These are phyloP conservation scores for Pythium folliculosum DNA, from an alignment of 352 stramenopile genomes.

Conservation along the genomic window DNA sequence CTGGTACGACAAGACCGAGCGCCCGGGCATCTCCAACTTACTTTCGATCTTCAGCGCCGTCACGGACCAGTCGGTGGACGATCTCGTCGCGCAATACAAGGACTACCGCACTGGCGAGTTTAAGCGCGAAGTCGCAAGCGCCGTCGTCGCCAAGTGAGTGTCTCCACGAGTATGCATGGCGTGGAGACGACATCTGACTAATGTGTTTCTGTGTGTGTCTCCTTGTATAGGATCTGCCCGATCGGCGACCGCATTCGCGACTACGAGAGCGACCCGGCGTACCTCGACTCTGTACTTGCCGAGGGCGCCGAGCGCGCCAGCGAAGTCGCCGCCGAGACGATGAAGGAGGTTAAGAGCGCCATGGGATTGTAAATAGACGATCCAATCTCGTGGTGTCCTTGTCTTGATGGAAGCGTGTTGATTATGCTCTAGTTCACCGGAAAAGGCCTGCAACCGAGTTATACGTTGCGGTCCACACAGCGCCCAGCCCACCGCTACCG, in stretches of 20 bases:
- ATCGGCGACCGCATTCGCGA: constrained; percentile 94
- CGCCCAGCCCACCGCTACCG: background rate
- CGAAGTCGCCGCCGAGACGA: constrained; percentile 63
- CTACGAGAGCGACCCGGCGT: constrained; percentile 89
- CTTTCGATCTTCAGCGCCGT: constrained; percentile 89
- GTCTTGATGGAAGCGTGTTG: background rate
- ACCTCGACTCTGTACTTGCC: constrained; percentile 88
- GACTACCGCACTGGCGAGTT: constrained; percentile 88
- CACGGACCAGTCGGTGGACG: constrained; percentile 74
- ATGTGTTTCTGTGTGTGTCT: constrained; percentile 14
- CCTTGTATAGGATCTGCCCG: constrained; percentile 79
- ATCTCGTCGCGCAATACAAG: constrained; percentile 66
- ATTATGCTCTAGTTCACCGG: constrained; percentile 6
- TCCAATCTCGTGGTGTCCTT: background rate
- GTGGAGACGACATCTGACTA: constrained; percentile 2
- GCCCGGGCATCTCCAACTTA: constrained; percentile 96
- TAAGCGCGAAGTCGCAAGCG: constrained; percentile 95
- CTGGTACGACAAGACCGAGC: constrained; percentile 88
- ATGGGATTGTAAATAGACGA: constrained; percentile 56
- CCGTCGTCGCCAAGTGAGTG: constrained; percentile 92
- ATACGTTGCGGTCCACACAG: constrained; percentile 20
- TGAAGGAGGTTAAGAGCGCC: constrained; percentile 73
- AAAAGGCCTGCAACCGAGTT: constrained; percentile 24
- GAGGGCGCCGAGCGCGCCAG: constrained; percentile 77
- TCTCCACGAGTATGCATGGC: background rate